Evolutionary conservation across 495 filamentous ascomycete genomes (phyloP), one percentile per base, ranked within the genome.

Genomic region (Trichoderma virens): DNA sequence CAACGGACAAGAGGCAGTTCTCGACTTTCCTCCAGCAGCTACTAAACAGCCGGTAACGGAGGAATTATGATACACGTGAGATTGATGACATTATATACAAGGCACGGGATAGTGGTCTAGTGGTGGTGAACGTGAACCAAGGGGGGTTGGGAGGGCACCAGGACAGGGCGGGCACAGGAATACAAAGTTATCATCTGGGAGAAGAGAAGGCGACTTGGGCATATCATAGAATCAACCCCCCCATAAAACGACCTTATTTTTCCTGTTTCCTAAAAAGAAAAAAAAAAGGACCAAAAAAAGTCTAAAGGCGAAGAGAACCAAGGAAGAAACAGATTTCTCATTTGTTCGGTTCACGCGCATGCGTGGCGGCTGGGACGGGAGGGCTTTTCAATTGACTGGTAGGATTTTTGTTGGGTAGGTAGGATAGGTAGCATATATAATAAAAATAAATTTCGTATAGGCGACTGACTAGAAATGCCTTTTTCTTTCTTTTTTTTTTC

Each of bases 1-100:
- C 75, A 6, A 73, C 73, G 34, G 80, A 84, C 61, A 76, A 73
- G 64, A 84, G 80, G 66, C 67, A 70, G 1, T 78, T 85, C 39
- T 76, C 77, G n/a, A 69, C 66, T 9, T 85, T 79, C 64, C 70
- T 86, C 30, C 73, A 80, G 65, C 67, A 64, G 6, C 72, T 82
- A 41, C 67, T 81, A 32, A 78, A 75, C 66, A 69, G 69, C 59
- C 65, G 69, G 38, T 41, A 43, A 28, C 23, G 38, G 14, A 7
- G 45, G 6, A 4, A n/a, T 30, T 56, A n/a, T 3, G 3, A 11
- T 56, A 4, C 51, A 56, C 23, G 9, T 18, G 51, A 30, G 23
- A 27, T 13, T 56, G 25, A 28, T 18, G 51, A 56, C 6, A 11
- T 56, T 28, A 30, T 14, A 56, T 16, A 30, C 51, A 27, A 56